Conservation (phyloP, 257 asterid species). For the Solanum boliviense region DNA sequence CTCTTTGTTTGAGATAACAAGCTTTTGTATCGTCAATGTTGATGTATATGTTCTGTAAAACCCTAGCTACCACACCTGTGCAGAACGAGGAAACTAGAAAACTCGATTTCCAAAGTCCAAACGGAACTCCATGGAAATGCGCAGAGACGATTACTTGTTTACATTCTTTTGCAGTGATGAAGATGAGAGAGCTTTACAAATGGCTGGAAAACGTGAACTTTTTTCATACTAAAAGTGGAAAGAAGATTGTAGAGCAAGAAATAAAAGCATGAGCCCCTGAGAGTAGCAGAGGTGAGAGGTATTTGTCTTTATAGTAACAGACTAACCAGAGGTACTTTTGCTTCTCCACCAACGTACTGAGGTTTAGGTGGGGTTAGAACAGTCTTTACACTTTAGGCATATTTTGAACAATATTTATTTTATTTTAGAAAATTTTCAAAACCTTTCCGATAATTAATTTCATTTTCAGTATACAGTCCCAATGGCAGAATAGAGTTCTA, state of each 20-base stretch:
- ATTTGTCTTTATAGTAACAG: background rate
- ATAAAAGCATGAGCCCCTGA: background rate
- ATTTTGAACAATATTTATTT: background rate
- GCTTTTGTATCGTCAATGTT: background rate
- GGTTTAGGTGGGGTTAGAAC: background rate
- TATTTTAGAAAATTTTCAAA: background rate
- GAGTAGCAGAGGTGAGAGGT: background rate
- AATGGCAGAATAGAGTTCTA: background rate
- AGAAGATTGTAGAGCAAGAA: background rate
- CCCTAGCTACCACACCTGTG: slow-evolving; percentile 6
- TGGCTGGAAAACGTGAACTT: background rate
- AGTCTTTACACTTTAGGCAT: background rate
- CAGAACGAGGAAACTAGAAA: background rate
- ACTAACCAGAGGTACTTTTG: background rate
- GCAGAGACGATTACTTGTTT: background rate
- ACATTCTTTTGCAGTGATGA: background rate
- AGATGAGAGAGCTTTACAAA: background rate
- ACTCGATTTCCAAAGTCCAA: background rate
- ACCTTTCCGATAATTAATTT: background rate
- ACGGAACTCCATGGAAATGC: too few relatives aligned
- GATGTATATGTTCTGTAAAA: background rate
- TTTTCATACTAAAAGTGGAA: background rate
- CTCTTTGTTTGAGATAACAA: background rate
- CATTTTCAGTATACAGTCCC: background rate
- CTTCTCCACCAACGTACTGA: background rate